Conservation (phyloP, 1,284 basidiomycete species). For the Bjerkandera adusta region DNA sequence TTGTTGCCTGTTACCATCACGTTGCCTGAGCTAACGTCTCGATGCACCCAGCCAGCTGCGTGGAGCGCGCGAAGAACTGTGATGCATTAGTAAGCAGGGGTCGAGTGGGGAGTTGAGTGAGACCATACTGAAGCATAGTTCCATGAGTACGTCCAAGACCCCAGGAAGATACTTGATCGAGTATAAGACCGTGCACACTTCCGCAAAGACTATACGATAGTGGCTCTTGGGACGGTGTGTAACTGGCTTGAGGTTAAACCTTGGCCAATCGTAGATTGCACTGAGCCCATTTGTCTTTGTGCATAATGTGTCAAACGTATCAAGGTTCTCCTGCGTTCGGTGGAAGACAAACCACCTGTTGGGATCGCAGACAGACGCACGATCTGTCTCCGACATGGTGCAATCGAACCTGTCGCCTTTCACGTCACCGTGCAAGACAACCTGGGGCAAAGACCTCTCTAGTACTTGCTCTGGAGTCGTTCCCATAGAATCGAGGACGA, state of each 20-base stretch:
- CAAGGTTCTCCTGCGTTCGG: too few species aligned
- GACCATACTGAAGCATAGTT: neutral
- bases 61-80: neutral
- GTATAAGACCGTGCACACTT: conserved; percentile 8
- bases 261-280: too few species aligned
- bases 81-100: neutral
- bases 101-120: neutral
- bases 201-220: conserved; percentile 14
- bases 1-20: conserved; percentile 7
- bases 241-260: too few species aligned
- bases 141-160: conserved; percentile 3
- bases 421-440: conserved; percentile 9
- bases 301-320: neutral
- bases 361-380: neutral
- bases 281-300: too few species aligned
- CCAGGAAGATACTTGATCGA: neutral
- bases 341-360: too few species aligned
- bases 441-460: neutral
- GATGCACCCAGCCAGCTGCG: conserved; percentile 10
- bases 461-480: neutral
- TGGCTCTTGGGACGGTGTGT: conserved; percentile 5
- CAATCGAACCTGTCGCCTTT: neutral
- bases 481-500: too few species aligned
- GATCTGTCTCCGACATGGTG: too few species aligned
- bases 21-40: conserved; percentile 11